Evolutionary conservation across 73 alveolate species (phyloP).

Genomic region (Paramecium primaurelia): DNA sequence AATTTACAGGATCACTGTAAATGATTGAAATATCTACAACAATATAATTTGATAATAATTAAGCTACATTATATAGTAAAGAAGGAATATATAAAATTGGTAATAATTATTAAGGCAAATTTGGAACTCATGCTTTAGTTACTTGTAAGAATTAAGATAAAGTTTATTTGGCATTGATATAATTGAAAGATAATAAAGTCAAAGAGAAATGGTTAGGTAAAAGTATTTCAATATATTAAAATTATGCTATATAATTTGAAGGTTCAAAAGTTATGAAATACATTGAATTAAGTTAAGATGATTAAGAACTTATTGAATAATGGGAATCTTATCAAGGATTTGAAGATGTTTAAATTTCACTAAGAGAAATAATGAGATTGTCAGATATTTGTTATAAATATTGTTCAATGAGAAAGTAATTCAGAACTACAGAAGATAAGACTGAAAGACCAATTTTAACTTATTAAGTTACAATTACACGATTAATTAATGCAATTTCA

Average conservation of each 20-base stretch:
- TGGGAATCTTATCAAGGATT: background rate
- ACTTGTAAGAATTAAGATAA: background rate
- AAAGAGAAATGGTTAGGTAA: conserved; percentile 35
- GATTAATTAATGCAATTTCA: background rate
- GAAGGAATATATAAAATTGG: background rate
- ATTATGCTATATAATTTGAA: background rate
- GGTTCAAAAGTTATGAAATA: background rate
- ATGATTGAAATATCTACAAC: background rate
- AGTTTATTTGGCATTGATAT: background rate
- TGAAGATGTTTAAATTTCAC: background rate
- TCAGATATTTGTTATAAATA: background rate
- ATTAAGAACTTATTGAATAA: background rate
- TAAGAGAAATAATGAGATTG: background rate
- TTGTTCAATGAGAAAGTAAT: conserved; percentile 34
- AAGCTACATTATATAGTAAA: background rate
- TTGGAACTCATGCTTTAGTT: background rate
- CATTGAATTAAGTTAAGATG: background rate
- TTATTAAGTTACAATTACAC: background rate
- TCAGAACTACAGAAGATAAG: background rate
- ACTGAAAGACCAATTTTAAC: conserved; percentile 11
- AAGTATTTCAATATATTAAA: background rate
- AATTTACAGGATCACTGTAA: background rate
- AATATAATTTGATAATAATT: background rate
- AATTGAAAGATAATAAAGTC: background rate
- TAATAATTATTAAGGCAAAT: background rate